Conservation (phyloP, 2,329 filamentous ascomycete genomes). For the Aspergillus niger region DNA sequence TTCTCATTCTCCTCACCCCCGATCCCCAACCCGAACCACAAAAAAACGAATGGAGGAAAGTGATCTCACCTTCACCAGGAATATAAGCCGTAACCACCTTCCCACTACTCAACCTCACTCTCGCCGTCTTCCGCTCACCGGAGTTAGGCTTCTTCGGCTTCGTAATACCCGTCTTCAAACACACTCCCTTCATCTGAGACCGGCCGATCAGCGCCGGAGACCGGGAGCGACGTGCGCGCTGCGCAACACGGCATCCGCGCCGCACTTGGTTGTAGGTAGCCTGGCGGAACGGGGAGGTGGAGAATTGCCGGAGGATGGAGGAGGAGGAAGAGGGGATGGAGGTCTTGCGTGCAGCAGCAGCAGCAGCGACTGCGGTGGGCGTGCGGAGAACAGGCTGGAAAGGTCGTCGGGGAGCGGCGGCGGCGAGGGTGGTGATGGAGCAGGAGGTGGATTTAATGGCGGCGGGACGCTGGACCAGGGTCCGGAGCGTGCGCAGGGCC, state of each 20-base stretch:
- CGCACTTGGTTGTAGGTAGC: slow-evolving; percentile 75
- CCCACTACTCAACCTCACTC: slow-evolving; percentile 84
- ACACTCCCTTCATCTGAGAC: slow-evolving; percentile 92
- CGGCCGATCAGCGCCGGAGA: slow-evolving; percentile 79
- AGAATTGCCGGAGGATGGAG: slow-evolving; percentile 50
- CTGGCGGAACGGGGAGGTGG: slow-evolving; percentile 57
- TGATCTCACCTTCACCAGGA: slow-evolving; percentile 73
- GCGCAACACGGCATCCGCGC: slow-evolving; percentile 73
- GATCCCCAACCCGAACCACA: not conserved
- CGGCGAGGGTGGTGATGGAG: slow-evolving; percentile 24
- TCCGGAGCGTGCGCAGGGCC: slow-evolving; percentile 38
- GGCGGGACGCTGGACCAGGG: slow-evolving; percentile 32
- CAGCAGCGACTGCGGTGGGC: slow-evolving; percentile 23
- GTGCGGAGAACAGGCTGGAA: slow-evolving; percentile 36
- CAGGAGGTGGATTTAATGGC: slow-evolving; percentile 28
- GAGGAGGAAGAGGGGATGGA: not conserved
- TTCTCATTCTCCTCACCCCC: not conserved
- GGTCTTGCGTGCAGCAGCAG: not conserved
- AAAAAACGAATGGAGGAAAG: not conserved
- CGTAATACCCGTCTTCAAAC: slow-evolving; percentile 87
- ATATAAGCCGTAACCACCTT: slow-evolving; percentile 91
- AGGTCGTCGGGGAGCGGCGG: slow-evolving; percentile 14
- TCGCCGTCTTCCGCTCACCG: slow-evolving; percentile 91
- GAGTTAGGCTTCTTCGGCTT: slow-evolving; percentile 99
- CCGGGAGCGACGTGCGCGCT: slow-evolving; percentile 79